Base-by-base conservation (phyloP, 192 early-diverging fungal genomes). In the Funneliformis geosporum region DNA sequence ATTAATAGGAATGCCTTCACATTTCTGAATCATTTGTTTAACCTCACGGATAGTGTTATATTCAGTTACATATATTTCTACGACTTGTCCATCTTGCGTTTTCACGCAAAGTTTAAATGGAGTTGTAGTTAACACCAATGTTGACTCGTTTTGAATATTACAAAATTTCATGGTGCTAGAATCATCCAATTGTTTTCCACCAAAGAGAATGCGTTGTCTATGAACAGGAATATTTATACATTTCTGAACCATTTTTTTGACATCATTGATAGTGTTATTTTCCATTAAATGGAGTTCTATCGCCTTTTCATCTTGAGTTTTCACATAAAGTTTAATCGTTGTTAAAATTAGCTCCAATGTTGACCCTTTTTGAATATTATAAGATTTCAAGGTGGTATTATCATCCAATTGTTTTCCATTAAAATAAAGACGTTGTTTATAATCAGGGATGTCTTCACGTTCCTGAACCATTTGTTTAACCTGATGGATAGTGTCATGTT, bases 301-400 rank as follows among this genome's bases (percentile, higher is more conserved):
- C 79, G 93, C 94, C 90, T 95, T 95, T 75, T 94, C 95, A 50
- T 94, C 95, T 27, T 96, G 86, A 46, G 92, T 91, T 88, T 94
- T 91, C 40, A 92, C 90, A 68, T 89, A 87, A 74, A 91, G 87
- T 61, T 87, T 76, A 83, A 89, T 38, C 4, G 12, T 5, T 14
- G 4, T 12, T 66, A 66, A 0, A 66, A 18, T 6, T 18, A 66
- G 14, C 25, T 66, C 64, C 14, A 66, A 16, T 66, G 16, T 27
- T 11, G 64, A 66, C 33, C 6, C 64, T 66, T 66, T 18, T 38
- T 6, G 10, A 33, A 66, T 18, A 33, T 66, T 5, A 66, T 5
- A 25, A 28, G 1, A 0, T 66, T 66, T 12, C 25, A 33, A 16
- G 25, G 1, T 33, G 0, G 3, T 4, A 66, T 0, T 33, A 65